A percentile compares a stretch with the other conserved stretches of the same genome.
phyloP scores from a whole-genome alignment of 345 rosid species.

The Euclidium syriacum region DNA sequence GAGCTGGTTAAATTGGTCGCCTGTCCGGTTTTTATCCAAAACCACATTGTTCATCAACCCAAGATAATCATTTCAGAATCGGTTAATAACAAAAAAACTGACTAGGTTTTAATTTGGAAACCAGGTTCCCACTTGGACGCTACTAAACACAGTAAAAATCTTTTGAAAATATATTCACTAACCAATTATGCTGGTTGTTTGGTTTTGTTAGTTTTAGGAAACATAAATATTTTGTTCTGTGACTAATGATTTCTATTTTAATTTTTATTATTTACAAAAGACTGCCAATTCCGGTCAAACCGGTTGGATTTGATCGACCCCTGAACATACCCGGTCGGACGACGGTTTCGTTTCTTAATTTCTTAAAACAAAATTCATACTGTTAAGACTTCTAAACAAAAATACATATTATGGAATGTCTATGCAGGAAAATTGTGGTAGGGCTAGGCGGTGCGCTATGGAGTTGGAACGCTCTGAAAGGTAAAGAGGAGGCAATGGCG shows the following conservation, averaged over 20 bases:
- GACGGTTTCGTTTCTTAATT: neutral
- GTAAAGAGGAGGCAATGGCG: slow-evolving; percentile 40
- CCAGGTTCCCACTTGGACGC: too few relatives aligned
- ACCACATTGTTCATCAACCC: neutral
- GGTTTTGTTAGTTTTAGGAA: neutral
- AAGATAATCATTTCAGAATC: neutral
- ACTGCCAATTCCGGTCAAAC: too few relatives aligned
- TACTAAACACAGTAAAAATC: too few relatives aligned
- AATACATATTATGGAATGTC: neutral
- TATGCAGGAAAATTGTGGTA: slow-evolving; percentile 8
- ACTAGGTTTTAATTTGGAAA: neutral
- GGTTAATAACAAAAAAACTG: neutral
- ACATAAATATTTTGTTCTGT: neutral
- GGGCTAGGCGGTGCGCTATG: slow-evolving; percentile 42
- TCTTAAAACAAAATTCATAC: too few relatives aligned
- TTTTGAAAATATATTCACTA: too few relatives aligned
- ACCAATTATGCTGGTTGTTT: too few relatives aligned
- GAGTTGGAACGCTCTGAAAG: slow-evolving; percentile 36
- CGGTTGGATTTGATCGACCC: neutral
- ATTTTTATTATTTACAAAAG: neutral
- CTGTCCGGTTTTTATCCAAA: neutral
- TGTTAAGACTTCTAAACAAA: neutral
- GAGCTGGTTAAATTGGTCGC: too few relatives aligned
- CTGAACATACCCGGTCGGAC: neutral
- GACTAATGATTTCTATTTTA: too few relatives aligned